Evolutionary conservation across 78 protist species (phyloP).

Genomic region (Cyanophora paradoxa): DNA sequence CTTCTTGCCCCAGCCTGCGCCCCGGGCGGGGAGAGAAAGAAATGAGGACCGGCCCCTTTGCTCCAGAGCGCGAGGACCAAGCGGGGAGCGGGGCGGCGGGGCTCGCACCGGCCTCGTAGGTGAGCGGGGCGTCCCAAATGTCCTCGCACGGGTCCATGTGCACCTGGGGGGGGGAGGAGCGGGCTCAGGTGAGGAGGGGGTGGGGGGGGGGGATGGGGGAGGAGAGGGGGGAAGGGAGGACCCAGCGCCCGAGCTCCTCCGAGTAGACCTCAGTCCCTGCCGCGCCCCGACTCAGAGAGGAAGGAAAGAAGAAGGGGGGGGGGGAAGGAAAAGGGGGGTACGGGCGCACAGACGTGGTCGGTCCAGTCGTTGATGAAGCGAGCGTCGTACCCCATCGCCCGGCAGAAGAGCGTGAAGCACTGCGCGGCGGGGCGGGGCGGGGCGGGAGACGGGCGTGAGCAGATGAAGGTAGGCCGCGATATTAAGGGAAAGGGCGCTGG

Average conservation of each 20-base stretch:
- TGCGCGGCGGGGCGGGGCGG: neutral
- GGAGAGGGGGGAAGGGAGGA: too few species aligned
- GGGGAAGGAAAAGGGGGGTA: too few species aligned
- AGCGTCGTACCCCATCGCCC: slow-evolving; percentile 57
- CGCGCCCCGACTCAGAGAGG: too few species aligned
- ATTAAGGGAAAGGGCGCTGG: neutral
- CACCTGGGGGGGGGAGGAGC: too few species aligned
- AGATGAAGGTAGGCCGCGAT: neutral
- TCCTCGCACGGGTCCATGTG: slow-evolving; percentile 61
- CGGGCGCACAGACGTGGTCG: slow-evolving; percentile 93
- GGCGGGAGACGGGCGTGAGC: neutral
- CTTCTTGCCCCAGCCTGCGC: slow-evolving; percentile 77
- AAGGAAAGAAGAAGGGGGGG: too few species aligned
- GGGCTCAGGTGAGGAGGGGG: too few species aligned
- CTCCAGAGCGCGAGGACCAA: too few species aligned
- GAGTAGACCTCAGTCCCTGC: too few species aligned
- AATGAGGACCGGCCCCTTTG: too few species aligned
- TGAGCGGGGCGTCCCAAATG: slow-evolving; percentile 51
- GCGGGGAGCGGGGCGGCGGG: neutral
- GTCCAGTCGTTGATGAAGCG: slow-evolving; percentile 73
- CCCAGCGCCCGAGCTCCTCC: too few species aligned
- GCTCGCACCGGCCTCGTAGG: slow-evolving; percentile 36
- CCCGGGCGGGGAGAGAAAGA: too few species aligned
- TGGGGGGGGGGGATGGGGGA: too few species aligned
- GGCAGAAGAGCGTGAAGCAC: slow-evolving; percentile 55